Base-by-base conservation (phyloP, 2,329 filamentous ascomycete species). In the Alternaria viburni region DNA sequence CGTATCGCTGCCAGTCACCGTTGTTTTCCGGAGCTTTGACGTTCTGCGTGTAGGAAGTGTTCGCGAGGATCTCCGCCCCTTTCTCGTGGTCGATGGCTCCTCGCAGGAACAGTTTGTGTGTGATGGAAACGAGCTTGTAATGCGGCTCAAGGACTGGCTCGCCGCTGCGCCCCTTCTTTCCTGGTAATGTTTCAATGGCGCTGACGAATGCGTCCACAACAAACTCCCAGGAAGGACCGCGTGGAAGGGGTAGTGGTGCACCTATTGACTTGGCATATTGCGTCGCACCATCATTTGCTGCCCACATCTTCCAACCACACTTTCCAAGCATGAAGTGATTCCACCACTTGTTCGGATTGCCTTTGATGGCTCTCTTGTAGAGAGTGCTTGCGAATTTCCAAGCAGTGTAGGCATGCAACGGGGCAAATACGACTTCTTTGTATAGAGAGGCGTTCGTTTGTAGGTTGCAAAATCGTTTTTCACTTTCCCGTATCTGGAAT, bases 101-200 rank as follows among this genome's bases (percentile, higher is more conserved):
- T 25, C 79, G 76, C 28, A 83, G 83, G 15, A 96, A 91, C 23
- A 97, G 85, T 78, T 97, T 97, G 81, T 96, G 89, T 7, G 93
- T 82, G 21, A 96, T 83, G 3, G 92, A 91, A 36, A 96, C 87
- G 19, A 97, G 90, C 81, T 97, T 97, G 84, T 96, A 97, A 76
- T 97, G 93, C 4, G 94, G 94, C 77, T 97, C 94, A 15, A 97
- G 86, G 23, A 96, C 90, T 0, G 92, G 93, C 64, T 97, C 93
- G 41, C 89, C 74, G 85, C 87, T 84, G 15, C 83, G 85, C 70
- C 91, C 87, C 69, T 84, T 85, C 63, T 87, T 86, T 64, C 86
- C 84, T 2, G 90, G 89, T 23, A 90, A 79, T 9, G 84, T 83
- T 58, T 89, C 84, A 59, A 92, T 87, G 3, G 90, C 86, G 64